Evolutionary conservation across 257 asterid species (phyloP).

Genomic region (Penstemon davidsonii): DNA sequence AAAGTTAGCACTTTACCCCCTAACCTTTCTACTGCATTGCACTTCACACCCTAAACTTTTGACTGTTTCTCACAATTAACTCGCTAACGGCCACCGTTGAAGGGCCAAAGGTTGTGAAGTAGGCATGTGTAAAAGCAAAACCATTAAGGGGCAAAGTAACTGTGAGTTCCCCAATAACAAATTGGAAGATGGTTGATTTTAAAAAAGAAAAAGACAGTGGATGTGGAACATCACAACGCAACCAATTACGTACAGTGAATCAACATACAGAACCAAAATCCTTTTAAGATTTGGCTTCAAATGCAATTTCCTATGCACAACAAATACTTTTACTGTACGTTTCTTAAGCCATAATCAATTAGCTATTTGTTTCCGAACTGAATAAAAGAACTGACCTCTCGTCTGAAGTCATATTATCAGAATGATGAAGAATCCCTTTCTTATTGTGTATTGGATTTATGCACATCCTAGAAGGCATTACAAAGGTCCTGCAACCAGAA

Average conservation of each 20-base stretch:
- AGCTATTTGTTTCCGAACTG: constrained; percentile 12
- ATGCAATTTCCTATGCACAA: constrained; percentile 19
- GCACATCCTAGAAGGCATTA: constrained; percentile 96
- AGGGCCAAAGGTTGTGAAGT: no score
- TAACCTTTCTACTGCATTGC: no score
- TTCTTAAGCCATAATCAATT: background rate
- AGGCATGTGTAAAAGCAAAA: no score
- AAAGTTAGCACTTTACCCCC: no score
- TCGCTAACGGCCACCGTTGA: no score
- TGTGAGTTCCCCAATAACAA: no score
- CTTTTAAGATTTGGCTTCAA: background rate
- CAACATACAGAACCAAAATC: constrained; percentile 7
- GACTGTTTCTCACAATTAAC: no score
- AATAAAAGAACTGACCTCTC: constrained; percentile 53
- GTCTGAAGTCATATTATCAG: constrained; percentile 49
- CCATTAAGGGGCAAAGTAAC: no score
- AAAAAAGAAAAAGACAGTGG: background rate
- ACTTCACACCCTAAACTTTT: no score
- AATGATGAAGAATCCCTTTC: constrained; percentile 79
- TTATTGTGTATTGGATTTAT: constrained; percentile 87
- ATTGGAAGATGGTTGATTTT: no score
- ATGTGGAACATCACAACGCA: background rate
- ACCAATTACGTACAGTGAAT: background rate
- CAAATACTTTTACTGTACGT: background rate
- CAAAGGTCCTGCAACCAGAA: constrained; percentile 77